These are phyloP conservation scores for Agrocybe chaxingu DNA, from an alignment of 768 basidiomycete genomes.

Conservation along the genomic window DNA sequence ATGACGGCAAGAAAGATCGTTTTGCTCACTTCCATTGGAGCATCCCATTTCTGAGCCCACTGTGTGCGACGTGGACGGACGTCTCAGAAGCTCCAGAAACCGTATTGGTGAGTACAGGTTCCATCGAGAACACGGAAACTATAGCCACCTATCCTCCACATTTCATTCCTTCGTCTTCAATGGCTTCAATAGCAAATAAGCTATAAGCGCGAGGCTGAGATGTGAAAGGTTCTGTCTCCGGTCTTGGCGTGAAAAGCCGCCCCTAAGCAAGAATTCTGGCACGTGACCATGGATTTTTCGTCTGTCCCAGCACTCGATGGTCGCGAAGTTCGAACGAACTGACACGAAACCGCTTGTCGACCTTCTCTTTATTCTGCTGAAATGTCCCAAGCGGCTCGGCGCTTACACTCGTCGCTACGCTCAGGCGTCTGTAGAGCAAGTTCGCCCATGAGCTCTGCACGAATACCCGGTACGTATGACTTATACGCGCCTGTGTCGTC, in stretches of 20 bases:
- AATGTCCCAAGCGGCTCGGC: constrained; percentile 29
- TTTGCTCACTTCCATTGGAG: too few species aligned
- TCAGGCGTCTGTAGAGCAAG: constrained; percentile 1
- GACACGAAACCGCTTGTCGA: background rate
- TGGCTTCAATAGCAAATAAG: background rate
- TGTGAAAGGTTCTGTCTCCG: background rate
- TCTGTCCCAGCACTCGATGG: constrained; percentile 8
- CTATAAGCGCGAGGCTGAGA: background rate
- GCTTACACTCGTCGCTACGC: constrained; percentile 22
- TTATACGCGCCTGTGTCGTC: constrained; percentile 5
- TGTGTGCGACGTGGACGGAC: too few species aligned
- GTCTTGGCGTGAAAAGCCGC: background rate
- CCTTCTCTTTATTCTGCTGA: background rate
- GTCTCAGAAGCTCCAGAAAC: too few species aligned
- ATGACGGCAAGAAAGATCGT: too few species aligned
- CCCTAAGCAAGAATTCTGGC: background rate
- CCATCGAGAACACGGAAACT: too few species aligned
- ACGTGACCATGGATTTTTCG: constrained; percentile 1
- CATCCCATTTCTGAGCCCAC: too few species aligned
- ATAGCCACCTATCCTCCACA: too few species aligned
- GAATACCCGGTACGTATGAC: constrained; percentile 12
- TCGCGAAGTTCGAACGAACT: constrained; percentile 3
- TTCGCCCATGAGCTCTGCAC: constrained; percentile 5
- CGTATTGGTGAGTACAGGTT: too few species aligned
- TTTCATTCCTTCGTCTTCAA: background rate